Evolutionary conservation across 1,284 basidiomycete genomes (phyloP), one percentile per base, ranked within the genome.

Genomic region (Acaromyces ingoldii): DNA sequence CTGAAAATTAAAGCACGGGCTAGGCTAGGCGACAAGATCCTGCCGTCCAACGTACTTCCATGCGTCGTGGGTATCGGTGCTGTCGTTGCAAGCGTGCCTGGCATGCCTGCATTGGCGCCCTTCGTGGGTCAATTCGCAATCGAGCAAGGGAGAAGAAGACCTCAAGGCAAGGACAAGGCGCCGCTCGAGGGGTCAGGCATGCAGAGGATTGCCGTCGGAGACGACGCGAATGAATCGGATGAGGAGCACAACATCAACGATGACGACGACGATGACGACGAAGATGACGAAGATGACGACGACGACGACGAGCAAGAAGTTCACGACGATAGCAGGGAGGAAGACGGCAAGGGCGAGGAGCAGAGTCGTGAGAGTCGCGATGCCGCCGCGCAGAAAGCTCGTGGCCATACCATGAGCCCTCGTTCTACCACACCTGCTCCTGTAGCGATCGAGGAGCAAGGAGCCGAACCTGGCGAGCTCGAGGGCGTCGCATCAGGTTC

Each of bases 71-170:
- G 93, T 7, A 84, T 97, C 55, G 88, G 89, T 30, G 80, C 90
- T 52, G 78, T 91, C 26, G 76, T 91, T 30, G 89, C 89, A 5
- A 86, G 87, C 19, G 80, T 80, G 10, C 85, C 88, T 3, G 91
- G 81, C 3, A 82, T 93, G 81, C 91, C 91, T 0, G 71, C 76
- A 10, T 78, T 97, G 25, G 84, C 85, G 0, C 78, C 82, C 7
- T 78, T 86, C 22, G 83, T 86, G 66, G 92, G 91, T 3, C 80
- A 86, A 60, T 85, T 95, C 46, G 89, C 90, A 0, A 80, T 98
- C 46, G 89, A 91, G 61, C 93, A 98, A 76, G 89, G 88, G 3
- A 81, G 91, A 58, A 77, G 81, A 54, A 74, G 75, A 26, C 63
- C 70, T 21, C 75, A 77, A 25, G 52, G 53, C 21, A 58, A 55